Evolutionary conservation across 192 early-diverging fungal species (phyloP).

Genomic region (Rhizophagus clarus): DNA sequence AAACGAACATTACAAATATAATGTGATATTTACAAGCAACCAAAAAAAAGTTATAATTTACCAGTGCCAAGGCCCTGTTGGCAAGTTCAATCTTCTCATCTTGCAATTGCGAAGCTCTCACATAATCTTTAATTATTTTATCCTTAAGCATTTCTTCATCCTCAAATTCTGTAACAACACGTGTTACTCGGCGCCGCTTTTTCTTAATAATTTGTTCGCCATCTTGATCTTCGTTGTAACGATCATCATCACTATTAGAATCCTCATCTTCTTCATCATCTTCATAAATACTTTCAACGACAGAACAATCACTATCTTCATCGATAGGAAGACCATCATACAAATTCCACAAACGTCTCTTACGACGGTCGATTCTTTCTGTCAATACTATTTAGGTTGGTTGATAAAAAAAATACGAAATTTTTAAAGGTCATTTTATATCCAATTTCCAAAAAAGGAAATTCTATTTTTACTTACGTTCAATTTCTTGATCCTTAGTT

Average conservation of each 20-base stretch:
- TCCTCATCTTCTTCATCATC: slow-evolving; percentile 10
- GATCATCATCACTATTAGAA: slow-evolving; percentile 11
- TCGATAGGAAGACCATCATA: slow-evolving; percentile 11
- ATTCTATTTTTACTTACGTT: neutral
- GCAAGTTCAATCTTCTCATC: slow-evolving; percentile 25
- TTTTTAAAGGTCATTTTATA: too few relatives aligned
- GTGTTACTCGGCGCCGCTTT: slow-evolving; percentile 1
- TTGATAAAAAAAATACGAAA: neutral
- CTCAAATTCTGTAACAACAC: slow-evolving; percentile 20
- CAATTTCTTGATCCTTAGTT: slow-evolving; percentile 28
- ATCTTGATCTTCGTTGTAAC: neutral
- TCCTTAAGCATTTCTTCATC: slow-evolving; percentile 23
- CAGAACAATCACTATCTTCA: slow-evolving; percentile 18
- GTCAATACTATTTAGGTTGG: neutral
- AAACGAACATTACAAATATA: neutral
- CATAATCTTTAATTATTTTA: slow-evolving; percentile 17
- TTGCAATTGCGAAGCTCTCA: slow-evolving; percentile 25
- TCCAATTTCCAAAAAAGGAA: neutral
- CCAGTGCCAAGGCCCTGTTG: slow-evolving; percentile 3
- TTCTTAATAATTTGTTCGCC: neutral
- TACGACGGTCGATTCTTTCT: slow-evolving; percentile 16
- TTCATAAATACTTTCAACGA: slow-evolving; percentile 6
- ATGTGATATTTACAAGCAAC: neutral
- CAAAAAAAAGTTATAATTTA: neutral
- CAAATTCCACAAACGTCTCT: slow-evolving; percentile 17